Evolutionary conservation across 116 monocot species (phyloP).

Genomic region (Cymodocea nodosa): DNA sequence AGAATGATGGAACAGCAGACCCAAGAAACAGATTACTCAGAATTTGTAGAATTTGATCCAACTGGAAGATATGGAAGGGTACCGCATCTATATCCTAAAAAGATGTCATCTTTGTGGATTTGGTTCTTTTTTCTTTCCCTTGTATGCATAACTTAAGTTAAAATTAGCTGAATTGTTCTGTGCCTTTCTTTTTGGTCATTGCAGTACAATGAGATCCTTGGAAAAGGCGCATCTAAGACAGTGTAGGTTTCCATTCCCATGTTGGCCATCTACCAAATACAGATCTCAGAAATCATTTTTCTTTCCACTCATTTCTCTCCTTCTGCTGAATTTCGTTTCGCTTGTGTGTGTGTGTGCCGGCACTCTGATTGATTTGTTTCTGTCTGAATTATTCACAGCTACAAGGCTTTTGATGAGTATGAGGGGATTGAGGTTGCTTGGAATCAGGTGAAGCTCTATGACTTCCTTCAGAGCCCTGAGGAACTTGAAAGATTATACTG

Average conservation of each 20-base stretch:
- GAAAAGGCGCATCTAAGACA: conserved; percentile 86
- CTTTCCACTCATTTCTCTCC: neutral
- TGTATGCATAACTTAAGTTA: neutral
- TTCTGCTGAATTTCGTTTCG: neutral
- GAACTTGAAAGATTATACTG: conserved; percentile 87
- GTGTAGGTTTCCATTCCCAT: conserved; percentile 42
- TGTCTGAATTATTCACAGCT: conserved; percentile 27
- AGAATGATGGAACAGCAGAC: conserved; percentile 9
- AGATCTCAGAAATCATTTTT: neutral
- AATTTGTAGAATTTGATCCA: conserved; percentile 84
- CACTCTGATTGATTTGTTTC: neutral
- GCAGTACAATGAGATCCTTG: conserved; percentile 92
- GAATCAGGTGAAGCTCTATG: conserved; percentile 89
- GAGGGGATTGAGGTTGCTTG: conserved; percentile 98
- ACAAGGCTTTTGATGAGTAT: conserved; percentile 88
- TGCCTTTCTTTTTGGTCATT: conserved; percentile 4
- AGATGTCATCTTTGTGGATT: neutral
- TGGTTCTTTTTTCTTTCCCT: neutral
- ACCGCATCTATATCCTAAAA: conserved; percentile 3
- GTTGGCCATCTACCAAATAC: neutral
- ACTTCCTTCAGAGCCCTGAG: conserved; percentile 77
- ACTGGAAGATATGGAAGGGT: conserved; percentile 93
- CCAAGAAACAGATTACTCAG: conserved; percentile 24
- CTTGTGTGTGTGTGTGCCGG: neutral
- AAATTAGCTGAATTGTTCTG: neutral